These are phyloP conservation scores for Gamarada debralockiae DNA, from an alignment of 495 filamentous ascomycete genomes.

Conservation along the genomic window DNA sequence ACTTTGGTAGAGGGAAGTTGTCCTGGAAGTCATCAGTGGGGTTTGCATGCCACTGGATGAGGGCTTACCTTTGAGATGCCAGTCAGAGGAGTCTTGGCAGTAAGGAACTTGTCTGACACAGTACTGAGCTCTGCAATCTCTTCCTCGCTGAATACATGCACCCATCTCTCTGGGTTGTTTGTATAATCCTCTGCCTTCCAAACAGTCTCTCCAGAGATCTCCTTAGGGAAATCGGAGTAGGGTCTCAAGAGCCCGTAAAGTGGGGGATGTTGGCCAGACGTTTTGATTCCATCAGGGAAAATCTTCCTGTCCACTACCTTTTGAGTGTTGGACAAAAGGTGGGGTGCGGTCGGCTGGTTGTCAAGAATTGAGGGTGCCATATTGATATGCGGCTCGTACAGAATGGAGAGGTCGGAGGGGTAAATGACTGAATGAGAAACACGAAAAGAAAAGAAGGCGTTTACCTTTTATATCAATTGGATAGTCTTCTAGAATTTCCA, in stretches of 20 bases:
- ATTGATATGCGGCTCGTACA: not conserved
- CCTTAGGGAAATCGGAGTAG: slow-evolving; percentile 69
- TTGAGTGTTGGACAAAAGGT: slow-evolving; percentile 4
- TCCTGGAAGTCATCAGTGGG: slow-evolving; percentile 29
- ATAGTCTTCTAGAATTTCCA: not conserved
- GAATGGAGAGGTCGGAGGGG: slow-evolving; percentile 1
- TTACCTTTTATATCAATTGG: not conserved
- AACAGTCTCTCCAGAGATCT: slow-evolving; percentile 70
- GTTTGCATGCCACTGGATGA: not conserved
- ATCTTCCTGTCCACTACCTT: slow-evolving; percentile 25
- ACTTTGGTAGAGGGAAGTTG: slow-evolving; percentile 62
- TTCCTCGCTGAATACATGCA: slow-evolving; percentile 59
- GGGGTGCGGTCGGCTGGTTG: slow-evolving; percentile 5
- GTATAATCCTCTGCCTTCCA: slow-evolving; percentile 74
- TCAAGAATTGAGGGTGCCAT: slow-evolving; percentile 20
- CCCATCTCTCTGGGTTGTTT: slow-evolving; percentile 70
- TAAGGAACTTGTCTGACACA: slow-evolving; percentile 66
- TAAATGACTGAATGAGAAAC: not conserved
- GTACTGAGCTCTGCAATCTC: slow-evolving; percentile 67
- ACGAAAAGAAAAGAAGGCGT: not conserved
- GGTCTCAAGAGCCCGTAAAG: slow-evolving; percentile 60
- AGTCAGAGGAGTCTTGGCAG: slow-evolving; percentile 57
- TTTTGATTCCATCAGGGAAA: slow-evolving; percentile 52
- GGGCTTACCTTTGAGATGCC: slow-evolving; percentile 62
- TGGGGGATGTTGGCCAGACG: slow-evolving; percentile 78